Evolutionary conservation across 306 rosid species (phyloP).

Genomic region (Cicer pinnatifidum): DNA sequence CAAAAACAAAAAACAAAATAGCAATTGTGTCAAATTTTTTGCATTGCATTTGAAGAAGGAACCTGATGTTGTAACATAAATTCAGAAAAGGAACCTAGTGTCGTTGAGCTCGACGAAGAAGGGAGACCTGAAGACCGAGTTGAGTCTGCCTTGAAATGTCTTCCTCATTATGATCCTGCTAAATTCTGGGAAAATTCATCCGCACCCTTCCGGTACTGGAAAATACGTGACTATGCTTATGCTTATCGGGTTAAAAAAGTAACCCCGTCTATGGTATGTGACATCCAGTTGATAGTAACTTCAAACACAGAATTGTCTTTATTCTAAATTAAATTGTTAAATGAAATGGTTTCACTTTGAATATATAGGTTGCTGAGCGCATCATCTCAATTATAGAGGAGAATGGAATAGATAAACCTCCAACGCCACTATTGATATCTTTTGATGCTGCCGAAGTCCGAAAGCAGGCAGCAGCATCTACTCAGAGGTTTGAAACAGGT

Average conservation of each 20-base stretch:
- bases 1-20: not conserved
- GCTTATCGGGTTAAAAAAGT: conserved; percentile 75
- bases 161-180: conserved; percentile 74
- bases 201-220: conserved; percentile 76
- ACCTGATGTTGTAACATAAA: conserved; percentile 40
- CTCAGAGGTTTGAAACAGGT: conserved; percentile 90
- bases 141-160: conserved; percentile 74
- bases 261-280: conserved; percentile 76
- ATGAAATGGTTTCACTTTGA: conserved; percentile 25
- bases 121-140: conserved; percentile 80
- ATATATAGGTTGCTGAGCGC: conserved; percentile 71
- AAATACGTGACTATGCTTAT: conserved; percentile 90
- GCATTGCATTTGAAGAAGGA: conserved; percentile 34
- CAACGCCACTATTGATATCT: conserved; percentile 72
- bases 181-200: conserved; percentile 49
- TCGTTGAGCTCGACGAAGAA: conserved; percentile 66
- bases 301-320: not conserved
- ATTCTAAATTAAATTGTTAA: conserved; percentile 36
- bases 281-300: conserved; percentile 35
- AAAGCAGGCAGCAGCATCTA: conserved; percentile 88
- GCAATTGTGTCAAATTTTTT: conserved; percentile 20
- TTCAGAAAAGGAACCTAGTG: conserved; percentile 71
- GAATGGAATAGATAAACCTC: conserved; percentile 57
- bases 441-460: conserved; percentile 77
- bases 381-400: conserved; percentile 72